Evolutionary conservation across 257 asterid species (phyloP).

Genomic region (Solanum appendiculatum): DNA sequence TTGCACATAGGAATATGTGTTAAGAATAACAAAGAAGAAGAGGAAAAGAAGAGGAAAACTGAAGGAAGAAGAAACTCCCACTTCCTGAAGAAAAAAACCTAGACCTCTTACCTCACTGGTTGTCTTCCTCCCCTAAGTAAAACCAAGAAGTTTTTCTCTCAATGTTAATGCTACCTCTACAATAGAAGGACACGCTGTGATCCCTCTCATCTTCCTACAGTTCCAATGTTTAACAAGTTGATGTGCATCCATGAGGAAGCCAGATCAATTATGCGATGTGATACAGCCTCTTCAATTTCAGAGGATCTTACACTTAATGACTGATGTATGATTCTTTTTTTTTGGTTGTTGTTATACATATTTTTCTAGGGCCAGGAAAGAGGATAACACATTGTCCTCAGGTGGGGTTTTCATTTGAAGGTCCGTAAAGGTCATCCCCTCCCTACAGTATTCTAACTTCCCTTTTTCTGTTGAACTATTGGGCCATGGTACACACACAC

Average conservation of each 20-base stretch:
- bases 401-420: not conserved
- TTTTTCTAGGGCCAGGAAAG: not conserved
- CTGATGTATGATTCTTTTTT: not conserved
- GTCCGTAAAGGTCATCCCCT: not conserved
- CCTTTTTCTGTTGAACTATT: not conserved
- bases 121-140: not conserved
- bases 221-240: not conserved
- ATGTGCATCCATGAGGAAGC: not conserved
- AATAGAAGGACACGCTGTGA: not conserved
- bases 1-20: not conserved
- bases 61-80: not conserved
- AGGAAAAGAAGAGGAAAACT: not conserved
- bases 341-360: not conserved
- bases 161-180: not conserved
- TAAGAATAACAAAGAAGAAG: not conserved
- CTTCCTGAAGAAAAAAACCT: not conserved
- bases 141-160: not conserved
- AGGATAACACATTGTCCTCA: not conserved
- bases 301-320: not conserved
- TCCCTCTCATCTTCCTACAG: not conserved
- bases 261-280: not conserved
- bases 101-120: not conserved
- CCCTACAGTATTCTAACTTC: not conserved
- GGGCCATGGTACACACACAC: not conserved
- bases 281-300: not conserved